Conservation (phyloP, 192 early-diverging fungal genomes). For the Backusella tarrabulga region DNA sequence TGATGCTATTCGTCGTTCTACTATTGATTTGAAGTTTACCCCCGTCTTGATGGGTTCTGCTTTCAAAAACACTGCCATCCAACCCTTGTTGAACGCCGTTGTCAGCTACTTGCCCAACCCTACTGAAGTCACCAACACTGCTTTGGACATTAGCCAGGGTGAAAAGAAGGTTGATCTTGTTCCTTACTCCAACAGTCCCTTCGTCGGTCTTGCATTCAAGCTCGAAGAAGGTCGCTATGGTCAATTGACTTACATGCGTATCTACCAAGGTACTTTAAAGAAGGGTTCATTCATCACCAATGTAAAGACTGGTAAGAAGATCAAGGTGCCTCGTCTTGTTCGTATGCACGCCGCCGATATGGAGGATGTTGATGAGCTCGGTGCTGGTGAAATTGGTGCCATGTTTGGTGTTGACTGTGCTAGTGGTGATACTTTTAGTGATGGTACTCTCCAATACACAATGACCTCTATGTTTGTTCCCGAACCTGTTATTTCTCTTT, state of each 20-base stretch:
- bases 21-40: constrained; percentile 76
- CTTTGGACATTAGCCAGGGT: constrained; percentile 66
- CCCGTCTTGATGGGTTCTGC: constrained; percentile 86
- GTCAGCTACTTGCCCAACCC: constrained; percentile 71
- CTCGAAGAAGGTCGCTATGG: constrained; percentile 95
- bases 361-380: constrained; percentile 93
- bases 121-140: constrained; percentile 68
- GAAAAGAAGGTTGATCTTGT: constrained; percentile 60
- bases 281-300: constrained; percentile 90
- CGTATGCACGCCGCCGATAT: constrained; percentile 99
- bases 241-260: constrained; percentile 94
- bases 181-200: constrained; percentile 68
- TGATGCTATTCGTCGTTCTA: constrained; percentile 75
- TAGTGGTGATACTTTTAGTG: constrained; percentile 95
- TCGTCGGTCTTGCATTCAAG: constrained; percentile 86
- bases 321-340: constrained; percentile 94
- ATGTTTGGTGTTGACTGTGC: constrained; percentile 98
- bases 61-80: constrained; percentile 83
- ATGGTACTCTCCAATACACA: constrained; percentile 76
- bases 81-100: constrained; percentile 72
- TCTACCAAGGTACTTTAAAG: constrained; percentile 90
- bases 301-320: constrained; percentile 85
- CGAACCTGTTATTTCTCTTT: constrained; percentile 94
- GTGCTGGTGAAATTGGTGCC: constrained; percentile 96
- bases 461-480: constrained; percentile 99